Percentiles rank a stretch among this genome's conserved stretches.
Evolutionary conservation across 2,329 filamentous ascomycete species (phyloP).

Genomic region (Trichocomaceae sp.): DNA sequence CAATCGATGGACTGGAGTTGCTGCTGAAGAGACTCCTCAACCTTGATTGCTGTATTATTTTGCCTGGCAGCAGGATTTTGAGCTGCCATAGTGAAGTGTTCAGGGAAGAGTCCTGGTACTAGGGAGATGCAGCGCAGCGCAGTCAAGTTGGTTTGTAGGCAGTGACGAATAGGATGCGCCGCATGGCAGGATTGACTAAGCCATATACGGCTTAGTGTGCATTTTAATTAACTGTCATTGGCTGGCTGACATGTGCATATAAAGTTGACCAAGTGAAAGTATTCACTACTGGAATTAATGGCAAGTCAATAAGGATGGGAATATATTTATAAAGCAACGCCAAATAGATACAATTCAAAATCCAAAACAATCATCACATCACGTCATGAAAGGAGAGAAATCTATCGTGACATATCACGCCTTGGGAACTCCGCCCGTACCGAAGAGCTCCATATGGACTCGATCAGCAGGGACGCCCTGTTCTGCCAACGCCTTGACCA

Average conservation of each 20-base stretch:
- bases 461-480: slow-evolving; percentile 9
- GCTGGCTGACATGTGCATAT: not conserved
- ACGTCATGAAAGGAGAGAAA: slow-evolving; percentile 2
- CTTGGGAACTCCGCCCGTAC: slow-evolving; percentile 44
- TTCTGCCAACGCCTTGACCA: not conserved
- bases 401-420: not conserved
- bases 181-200: not conserved
- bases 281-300: no score
- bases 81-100: not conserved
- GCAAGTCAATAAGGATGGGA: not conserved
- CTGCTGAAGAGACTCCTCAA: not conserved
- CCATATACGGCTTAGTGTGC: not conserved
- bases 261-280: no score
- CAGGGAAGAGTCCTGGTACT: not conserved
- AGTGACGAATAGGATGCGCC: not conserved
- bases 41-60: not conserved
- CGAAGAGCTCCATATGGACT: slow-evolving; percentile 59
- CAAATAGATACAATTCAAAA: not conserved
- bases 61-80: not conserved
- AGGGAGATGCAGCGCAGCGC: not conserved
- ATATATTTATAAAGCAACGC: no score
- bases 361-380: not conserved
- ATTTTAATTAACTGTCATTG: not conserved
- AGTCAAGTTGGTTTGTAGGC: not conserved
- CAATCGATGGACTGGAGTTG: slow-evolving; percentile 9